Conservation (phyloP, 1,284 basidiomycete species). For the Afroboletus lepidellus region DNA sequence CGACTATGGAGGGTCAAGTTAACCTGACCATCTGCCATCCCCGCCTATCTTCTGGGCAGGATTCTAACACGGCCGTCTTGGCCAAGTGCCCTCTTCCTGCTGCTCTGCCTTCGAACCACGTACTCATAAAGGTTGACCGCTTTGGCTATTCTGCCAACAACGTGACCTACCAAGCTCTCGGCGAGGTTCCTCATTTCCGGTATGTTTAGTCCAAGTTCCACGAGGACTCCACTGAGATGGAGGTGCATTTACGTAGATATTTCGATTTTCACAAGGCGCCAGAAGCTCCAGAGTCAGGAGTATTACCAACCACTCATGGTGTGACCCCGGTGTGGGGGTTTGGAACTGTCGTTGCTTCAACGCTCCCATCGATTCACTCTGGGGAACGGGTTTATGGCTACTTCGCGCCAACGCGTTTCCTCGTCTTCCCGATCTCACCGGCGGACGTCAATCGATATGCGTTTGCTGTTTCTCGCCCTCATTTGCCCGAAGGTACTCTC, state of each 20-base stretch:
- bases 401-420: slow-evolving; percentile 54
- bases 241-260: slow-evolving; percentile 43
- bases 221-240: neutral
- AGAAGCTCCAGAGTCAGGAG: slow-evolving; percentile 24
- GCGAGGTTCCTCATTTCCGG: slow-evolving; percentile 63
- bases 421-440: slow-evolving; percentile 50
- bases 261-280: slow-evolving; percentile 61
- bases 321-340: slow-evolving; percentile 69
- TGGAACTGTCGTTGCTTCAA: slow-evolving; percentile 50
- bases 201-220: slow-evolving; percentile 24
- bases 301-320: slow-evolving; percentile 51
- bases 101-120: slow-evolving; percentile 43
- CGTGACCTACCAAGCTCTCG: slow-evolving; percentile 56
- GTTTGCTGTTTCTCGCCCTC: slow-evolving; percentile 54
- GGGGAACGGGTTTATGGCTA: slow-evolving; percentile 67
- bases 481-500: slow-evolving; percentile 52
- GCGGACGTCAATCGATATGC: slow-evolving; percentile 49
- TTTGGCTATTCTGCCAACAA: slow-evolving; percentile 71
- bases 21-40: slow-evolving; percentile 36
- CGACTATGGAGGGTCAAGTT: slow-evolving; percentile 9
- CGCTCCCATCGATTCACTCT: slow-evolving; percentile 42
- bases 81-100: slow-evolving; percentile 28
- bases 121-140: slow-evolving; percentile 56
- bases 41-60: slow-evolving; percentile 28
- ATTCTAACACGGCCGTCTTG: slow-evolving; percentile 21